These are phyloP conservation scores for Pseudonectria buxi DNA, from an alignment of 2,329 filamentous ascomycete genomes.

Conservation along the genomic window DNA sequence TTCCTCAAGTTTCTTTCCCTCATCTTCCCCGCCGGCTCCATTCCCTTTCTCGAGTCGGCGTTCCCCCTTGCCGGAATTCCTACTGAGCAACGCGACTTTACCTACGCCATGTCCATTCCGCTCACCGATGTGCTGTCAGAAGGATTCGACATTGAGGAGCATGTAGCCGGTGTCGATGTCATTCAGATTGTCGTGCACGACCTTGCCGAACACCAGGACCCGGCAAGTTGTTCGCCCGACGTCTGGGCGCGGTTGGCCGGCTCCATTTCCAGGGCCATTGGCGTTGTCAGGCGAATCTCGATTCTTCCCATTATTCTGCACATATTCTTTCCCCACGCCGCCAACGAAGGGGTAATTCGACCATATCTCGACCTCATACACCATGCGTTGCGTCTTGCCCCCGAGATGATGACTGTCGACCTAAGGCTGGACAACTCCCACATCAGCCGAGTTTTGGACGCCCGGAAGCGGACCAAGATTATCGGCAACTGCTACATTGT, in stretches of 20 bases:
- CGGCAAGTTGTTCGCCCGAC: slow-evolving; percentile 10
- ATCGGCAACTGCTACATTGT: slow-evolving; percentile 49
- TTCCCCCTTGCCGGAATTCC: slow-evolving; percentile 59
- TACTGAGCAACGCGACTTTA: slow-evolving; percentile 55
- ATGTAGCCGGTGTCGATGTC: slow-evolving; percentile 61
- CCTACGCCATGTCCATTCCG: slow-evolving; percentile 59
- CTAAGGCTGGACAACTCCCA: slow-evolving; percentile 47
- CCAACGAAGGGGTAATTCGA: slow-evolving; percentile 14
- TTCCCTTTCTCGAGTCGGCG: slow-evolving; percentile 55
- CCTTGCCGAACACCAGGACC: slow-evolving; percentile 9
- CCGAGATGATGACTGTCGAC: slow-evolving; percentile 58
- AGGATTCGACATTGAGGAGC: slow-evolving; percentile 53
- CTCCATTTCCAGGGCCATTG: slow-evolving; percentile 51
- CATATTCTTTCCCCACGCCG: slow-evolving; percentile 29
- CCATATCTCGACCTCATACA: slow-evolving; percentile 50
- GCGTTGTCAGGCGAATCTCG: slow-evolving; percentile 55
- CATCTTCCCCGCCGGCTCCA: slow-evolving; percentile 46
- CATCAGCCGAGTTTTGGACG: slow-evolving; percentile 42
- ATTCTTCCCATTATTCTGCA: slow-evolving; percentile 54
- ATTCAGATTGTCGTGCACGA: slow-evolving; percentile 51
- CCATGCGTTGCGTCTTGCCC: slow-evolving; percentile 54
- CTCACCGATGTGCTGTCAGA: slow-evolving; percentile 48
- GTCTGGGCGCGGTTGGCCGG: slow-evolving; percentile 31
- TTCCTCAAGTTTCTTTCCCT: slow-evolving; percentile 63
- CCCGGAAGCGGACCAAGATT: slow-evolving; percentile 51